Evolutionary conservation across 139 green algal species (phyloP).

Genomic region (Trebouxia sp.): DNA sequence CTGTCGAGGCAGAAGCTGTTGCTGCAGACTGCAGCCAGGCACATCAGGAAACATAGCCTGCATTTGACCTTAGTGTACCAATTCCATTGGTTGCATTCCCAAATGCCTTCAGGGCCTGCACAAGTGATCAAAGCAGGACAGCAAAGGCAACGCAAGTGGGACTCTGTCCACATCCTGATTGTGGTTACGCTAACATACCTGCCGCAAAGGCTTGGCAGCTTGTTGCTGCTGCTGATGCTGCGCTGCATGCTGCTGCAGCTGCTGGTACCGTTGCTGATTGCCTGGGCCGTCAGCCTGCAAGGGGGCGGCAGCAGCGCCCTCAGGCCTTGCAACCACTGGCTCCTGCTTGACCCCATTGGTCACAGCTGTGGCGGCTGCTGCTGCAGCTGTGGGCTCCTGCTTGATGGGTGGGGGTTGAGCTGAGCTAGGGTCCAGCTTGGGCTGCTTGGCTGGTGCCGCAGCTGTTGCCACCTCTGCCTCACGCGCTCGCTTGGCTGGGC

Average conservation of each 20-base stretch:
- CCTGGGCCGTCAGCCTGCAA: constrained; percentile 1
- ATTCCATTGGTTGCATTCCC: too few relatives aligned
- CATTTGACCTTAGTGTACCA: too few relatives aligned
- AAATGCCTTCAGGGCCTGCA: neutral
- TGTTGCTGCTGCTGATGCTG: constrained; percentile 31
- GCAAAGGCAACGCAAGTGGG: neutral
- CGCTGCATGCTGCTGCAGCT: constrained; percentile 27
- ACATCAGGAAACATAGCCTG: too few relatives aligned
- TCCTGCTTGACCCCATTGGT: neutral
- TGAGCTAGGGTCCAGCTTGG: neutral
- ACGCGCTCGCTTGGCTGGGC: constrained; percentile 39
- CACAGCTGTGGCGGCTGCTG: constrained; percentile 7
- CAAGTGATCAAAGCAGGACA: neutral
- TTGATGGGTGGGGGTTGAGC: neutral
- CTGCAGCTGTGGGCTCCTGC: neutral
- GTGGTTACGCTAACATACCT: neutral
- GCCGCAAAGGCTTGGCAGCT: neutral
- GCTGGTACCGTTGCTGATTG: constrained; percentile 24
- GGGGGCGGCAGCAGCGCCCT: neutral
- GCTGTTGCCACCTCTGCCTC: neutral
- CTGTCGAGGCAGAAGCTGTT: too few relatives aligned
- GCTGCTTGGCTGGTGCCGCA: neutral
- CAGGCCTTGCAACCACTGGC: neutral
- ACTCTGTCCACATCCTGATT: neutral
- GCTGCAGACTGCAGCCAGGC: too few relatives aligned